Conservation (phyloP, 495 filamentous ascomycete genomes). For the Hyaloscypha hepaticicola region DNA sequence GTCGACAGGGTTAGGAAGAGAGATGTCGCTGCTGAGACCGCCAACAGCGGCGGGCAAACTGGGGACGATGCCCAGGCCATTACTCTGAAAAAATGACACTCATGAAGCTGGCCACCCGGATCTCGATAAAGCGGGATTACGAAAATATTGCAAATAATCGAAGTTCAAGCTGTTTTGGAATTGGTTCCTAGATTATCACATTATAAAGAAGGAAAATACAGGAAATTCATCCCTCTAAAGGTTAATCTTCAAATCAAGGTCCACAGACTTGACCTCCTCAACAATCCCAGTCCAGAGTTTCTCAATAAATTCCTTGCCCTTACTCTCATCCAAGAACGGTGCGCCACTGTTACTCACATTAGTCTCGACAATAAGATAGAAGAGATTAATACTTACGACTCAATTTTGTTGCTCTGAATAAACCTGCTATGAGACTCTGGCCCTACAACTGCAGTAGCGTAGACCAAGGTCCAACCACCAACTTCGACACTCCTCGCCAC, state of each 20-base stretch:
- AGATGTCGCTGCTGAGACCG: not conserved
- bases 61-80: not conserved
- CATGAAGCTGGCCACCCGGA: too few relatives aligned
- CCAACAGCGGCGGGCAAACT: not conserved
- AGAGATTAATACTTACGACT: conserved; percentile 4
- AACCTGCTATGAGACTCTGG: conserved; percentile 34
- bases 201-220: too few relatives aligned
- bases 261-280: not conserved
- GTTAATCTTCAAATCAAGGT: not conserved
- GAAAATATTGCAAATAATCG: too few relatives aligned
- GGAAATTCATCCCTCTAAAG: not conserved
- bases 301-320: conserved; percentile 5
- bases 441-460: conserved; percentile 25
- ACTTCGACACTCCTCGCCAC: conserved; percentile 13
- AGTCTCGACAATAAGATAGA: not conserved
- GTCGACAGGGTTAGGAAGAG: not conserved
- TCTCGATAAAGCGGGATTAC: too few relatives aligned
- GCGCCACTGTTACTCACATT: not conserved
- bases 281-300: conserved; percentile 9
- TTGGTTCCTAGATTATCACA: too few relatives aligned
- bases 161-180: too few relatives aligned
- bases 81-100: not conserved
- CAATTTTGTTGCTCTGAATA: conserved; percentile 17
- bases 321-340: not conserved
- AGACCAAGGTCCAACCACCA: conserved; percentile 24